Evolutionary conservation across 2,329 filamentous ascomycete genomes (phyloP).

Genomic region (Hirsutella minnesotensis): DNA sequence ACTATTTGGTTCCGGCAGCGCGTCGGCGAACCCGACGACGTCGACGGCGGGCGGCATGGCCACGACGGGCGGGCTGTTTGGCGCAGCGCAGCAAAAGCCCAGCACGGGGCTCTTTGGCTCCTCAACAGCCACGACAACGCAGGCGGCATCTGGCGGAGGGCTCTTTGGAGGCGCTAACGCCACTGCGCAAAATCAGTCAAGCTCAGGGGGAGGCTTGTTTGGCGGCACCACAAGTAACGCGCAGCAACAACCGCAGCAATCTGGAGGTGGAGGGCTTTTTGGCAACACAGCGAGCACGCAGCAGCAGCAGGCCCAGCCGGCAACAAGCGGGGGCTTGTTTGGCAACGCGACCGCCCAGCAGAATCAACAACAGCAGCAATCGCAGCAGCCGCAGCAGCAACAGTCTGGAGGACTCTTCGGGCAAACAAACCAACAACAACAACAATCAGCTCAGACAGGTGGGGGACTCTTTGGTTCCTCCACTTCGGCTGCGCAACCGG

Average conservation of each 20-base stretch:
- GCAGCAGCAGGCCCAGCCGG: conserved; percentile 12
- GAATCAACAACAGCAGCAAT: not conserved
- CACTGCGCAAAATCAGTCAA: conserved; percentile 5
- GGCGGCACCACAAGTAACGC: conserved; percentile 14
- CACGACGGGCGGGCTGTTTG: conserved; percentile 25
- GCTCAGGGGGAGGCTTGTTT: conserved; percentile 16
- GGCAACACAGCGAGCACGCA: conserved; percentile 13
- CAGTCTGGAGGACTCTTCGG: conserved; percentile 3
- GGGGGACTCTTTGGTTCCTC: conserved; percentile 18
- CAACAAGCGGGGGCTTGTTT: conserved; percentile 12
- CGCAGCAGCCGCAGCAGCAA: conserved; percentile 9
- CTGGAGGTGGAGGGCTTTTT: conserved; percentile 19
- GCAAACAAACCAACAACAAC: conserved; percentile 8
- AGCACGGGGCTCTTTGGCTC: conserved; percentile 19
- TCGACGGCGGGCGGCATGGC: conserved; percentile 20
- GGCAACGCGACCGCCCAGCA: conserved; percentile 8
- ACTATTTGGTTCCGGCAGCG: conserved; percentile 23
- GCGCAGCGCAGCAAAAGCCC: conserved; percentile 14
- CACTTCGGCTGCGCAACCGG: conserved; percentile 8
- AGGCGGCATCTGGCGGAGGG: conserved; percentile 9
- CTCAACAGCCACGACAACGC: conserved; percentile 11
- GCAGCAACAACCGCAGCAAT: conserved; percentile 14
- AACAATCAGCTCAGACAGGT: conserved; percentile 10
- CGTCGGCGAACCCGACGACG: conserved; percentile 14
- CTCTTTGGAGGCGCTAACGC: conserved; percentile 9